A percentile compares a stretch with the other conserved stretches of the same genome.
phyloP scores from a whole-genome alignment of 352 stramenopile genomes.

The Plasmopara muralis region DNA sequence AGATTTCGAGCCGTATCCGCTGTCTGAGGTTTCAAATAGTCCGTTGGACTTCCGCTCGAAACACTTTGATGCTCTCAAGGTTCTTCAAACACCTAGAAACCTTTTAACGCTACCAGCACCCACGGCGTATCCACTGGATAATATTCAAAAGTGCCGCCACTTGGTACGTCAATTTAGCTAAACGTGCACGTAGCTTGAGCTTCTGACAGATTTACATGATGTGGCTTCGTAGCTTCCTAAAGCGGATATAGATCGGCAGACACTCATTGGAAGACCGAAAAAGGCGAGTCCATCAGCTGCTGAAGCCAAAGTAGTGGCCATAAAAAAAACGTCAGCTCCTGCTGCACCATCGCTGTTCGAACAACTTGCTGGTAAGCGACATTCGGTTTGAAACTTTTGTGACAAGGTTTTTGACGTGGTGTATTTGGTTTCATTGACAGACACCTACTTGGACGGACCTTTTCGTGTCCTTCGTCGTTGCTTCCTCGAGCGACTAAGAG shows the following conservation, averaged over 20 bases:
- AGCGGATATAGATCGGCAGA: slow-evolving; percentile 47
- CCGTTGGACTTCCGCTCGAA: slow-evolving; percentile 45
- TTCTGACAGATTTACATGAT: background rate
- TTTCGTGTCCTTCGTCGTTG: slow-evolving; percentile 78
- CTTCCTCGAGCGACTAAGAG: slow-evolving; percentile 68
- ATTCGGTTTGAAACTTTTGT: background rate
- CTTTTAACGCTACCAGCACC: slow-evolving; percentile 24
- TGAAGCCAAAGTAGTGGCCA: slow-evolving; percentile 7
- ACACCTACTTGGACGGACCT: slow-evolving; percentile 78
- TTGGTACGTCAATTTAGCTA: slow-evolving; percentile 31
- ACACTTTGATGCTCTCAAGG: slow-evolving; percentile 48
- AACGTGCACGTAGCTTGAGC: background rate
- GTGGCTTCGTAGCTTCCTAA: slow-evolving; percentile 43
- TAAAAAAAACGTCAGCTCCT: slow-evolving; percentile 6
- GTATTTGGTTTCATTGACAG: slow-evolving; percentile 9
- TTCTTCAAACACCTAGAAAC: slow-evolving; percentile 26
- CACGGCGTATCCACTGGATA: slow-evolving; percentile 61
- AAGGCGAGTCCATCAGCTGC: slow-evolving; percentile 18
- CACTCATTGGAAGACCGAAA: slow-evolving; percentile 25
- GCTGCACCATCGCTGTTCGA: slow-evolving; percentile 40
- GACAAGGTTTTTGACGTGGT: background rate
- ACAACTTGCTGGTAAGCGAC: slow-evolving; percentile 36
- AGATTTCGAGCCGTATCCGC: slow-evolving; percentile 25
- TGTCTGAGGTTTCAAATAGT: slow-evolving; percentile 8
- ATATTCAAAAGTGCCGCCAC: slow-evolving; percentile 81